Evolutionary conservation across 768 basidiomycete genomes (phyloP).

Genomic region (Russula emetica): DNA sequence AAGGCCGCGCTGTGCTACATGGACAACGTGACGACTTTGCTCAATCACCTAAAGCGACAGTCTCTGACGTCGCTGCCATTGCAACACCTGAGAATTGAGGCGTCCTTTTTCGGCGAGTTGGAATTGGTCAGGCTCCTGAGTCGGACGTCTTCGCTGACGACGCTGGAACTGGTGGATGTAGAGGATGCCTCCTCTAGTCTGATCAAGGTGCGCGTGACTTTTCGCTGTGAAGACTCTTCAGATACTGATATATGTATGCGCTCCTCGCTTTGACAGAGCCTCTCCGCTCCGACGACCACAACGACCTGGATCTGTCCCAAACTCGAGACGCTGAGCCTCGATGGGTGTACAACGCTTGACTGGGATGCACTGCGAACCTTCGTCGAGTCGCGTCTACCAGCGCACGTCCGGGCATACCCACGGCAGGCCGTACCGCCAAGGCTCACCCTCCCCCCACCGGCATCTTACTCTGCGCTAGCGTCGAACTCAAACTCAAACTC

Average conservation of each 20-base stretch:
- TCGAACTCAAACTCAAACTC: not conserved
- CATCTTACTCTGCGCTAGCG: constrained; percentile 31
- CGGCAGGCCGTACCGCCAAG: constrained; percentile 26
- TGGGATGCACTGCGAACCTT: constrained; percentile 76
- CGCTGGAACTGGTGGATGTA: constrained; percentile 67
- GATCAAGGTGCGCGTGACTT: constrained; percentile 49
- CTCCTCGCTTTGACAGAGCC: constrained; percentile 41
- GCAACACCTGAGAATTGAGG: constrained; percentile 65
- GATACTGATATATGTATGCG: not conserved
- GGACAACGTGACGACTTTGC: constrained; percentile 66
- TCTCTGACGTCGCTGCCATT: constrained; percentile 69
- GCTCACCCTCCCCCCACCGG: constrained; percentile 28
- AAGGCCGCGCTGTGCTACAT: constrained; percentile 70
- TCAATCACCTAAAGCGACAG: constrained; percentile 65
- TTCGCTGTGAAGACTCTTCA: too few species aligned
- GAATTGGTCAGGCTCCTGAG: constrained; percentile 63
- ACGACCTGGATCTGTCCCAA: constrained; percentile 76
- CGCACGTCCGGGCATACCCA: constrained; percentile 37
- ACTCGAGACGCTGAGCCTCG: constrained; percentile 57
- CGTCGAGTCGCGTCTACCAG: constrained; percentile 63
- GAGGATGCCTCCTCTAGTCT: constrained; percentile 71
- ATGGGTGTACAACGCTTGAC: constrained; percentile 70
- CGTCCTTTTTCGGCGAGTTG: constrained; percentile 69
- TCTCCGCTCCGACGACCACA: constrained; percentile 50
- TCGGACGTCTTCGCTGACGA: constrained; percentile 57